These are phyloP conservation scores for Ogataea trehaloabstinens DNA, from an alignment of 805 yeast species.

Conservation along the genomic window DNA sequence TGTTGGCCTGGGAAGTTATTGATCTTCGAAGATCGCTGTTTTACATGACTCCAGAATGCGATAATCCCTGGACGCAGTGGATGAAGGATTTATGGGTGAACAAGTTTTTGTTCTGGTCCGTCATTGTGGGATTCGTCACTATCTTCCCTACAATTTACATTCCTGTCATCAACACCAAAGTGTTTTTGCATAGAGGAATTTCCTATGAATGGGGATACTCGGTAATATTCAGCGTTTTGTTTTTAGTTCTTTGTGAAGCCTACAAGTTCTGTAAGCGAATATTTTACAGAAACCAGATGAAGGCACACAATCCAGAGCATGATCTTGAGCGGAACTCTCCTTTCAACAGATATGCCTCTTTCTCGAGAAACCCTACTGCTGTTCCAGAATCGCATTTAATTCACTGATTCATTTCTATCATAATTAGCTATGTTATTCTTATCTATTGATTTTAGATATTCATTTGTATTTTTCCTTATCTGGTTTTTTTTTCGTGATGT, in stretches of 20 bases:
- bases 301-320: slow-evolving; percentile 56
- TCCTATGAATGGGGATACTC: slow-evolving; percentile 82
- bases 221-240: slow-evolving; percentile 55
- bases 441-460: slow-evolving; percentile 2
- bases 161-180: slow-evolving; percentile 79
- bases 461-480: no score
- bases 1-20: slow-evolving; percentile 83
- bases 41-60: slow-evolving; percentile 64
- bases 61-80: slow-evolving; percentile 57
- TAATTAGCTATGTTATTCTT: neutral
- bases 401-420: slow-evolving; percentile 6
- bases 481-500: no score
- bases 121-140: slow-evolving; percentile 63
- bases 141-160: slow-evolving; percentile 83
- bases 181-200: slow-evolving; percentile 70
- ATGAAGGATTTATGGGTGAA: slow-evolving; percentile 68
- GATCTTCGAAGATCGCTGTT: slow-evolving; percentile 70
- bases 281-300: slow-evolving; percentile 41
- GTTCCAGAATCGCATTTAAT: slow-evolving; percentile 14
- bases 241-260: slow-evolving; percentile 58
- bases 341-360: slow-evolving; percentile 59
- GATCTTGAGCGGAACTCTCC: slow-evolving; percentile 64
- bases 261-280: slow-evolving; percentile 68
- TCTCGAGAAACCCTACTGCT: slow-evolving; percentile 51
- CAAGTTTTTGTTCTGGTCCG: slow-evolving; percentile 79